Conservation (phyloP, 2,329 filamentous ascomycete species). For the Falciphora oryzae region DNA sequence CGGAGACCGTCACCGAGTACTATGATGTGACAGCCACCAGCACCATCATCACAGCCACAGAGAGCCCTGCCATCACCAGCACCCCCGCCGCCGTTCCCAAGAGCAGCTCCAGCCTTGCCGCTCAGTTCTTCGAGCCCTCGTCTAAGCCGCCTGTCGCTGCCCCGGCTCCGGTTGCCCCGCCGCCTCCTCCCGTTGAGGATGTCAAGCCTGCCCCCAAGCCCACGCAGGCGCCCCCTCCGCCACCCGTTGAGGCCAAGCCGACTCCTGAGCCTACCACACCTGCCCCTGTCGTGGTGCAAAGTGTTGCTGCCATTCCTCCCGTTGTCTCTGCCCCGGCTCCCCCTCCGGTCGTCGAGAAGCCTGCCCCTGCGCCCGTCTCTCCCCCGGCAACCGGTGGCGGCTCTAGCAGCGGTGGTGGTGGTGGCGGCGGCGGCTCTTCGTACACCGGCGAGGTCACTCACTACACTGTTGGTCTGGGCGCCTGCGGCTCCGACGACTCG, state of each 20-base stretch:
- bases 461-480: conserved; percentile 62
- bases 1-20: conserved; percentile 42
- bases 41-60: conserved; percentile 27
- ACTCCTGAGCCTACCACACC: neutral
- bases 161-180: conserved; percentile 12
- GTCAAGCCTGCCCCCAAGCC: conserved; percentile 3
- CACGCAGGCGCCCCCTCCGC: conserved; percentile 6
- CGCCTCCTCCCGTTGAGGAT: conserved; percentile 13
- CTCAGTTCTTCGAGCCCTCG: conserved; percentile 25
- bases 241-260: neutral
- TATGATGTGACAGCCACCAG: conserved; percentile 44
- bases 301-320: neutral
- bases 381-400: conserved; percentile 18
- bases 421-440: conserved; percentile 25
- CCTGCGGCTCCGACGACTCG: conserved; percentile 60
- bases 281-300: conserved; percentile 7
- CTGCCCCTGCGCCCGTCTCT: conserved; percentile 18
- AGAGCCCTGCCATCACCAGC: conserved; percentile 18
- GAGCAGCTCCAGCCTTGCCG: conserved; percentile 13
- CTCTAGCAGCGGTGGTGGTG: conserved; percentile 14
- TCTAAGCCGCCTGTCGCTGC: conserved; percentile 9
- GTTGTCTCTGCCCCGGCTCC: neutral
- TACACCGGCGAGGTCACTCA: conserved; percentile 65
- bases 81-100: conserved; percentile 18
- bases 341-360: conserved; percentile 16